Percentiles rank a stretch among this genome's conserved stretches.
phyloP scores from a whole-genome alignment of 495 filamentous ascomycete species.

The Cercophora samala region DNA sequence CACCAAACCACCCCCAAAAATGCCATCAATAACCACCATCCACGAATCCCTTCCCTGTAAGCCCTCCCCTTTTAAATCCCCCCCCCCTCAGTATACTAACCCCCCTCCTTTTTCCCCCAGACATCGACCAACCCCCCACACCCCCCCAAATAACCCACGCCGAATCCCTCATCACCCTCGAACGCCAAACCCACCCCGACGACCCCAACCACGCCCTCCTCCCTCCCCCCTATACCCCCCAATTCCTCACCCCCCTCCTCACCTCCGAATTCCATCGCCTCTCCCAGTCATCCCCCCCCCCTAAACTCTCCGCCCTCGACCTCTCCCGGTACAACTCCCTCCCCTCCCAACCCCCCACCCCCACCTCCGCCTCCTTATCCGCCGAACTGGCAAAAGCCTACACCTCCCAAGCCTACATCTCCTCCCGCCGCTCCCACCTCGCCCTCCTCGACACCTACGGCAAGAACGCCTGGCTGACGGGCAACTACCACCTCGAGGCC shows the following conservation, averaged over 20 bases:
- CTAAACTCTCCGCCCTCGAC: constrained; percentile 64
- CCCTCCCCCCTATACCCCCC: constrained; percentile 28
- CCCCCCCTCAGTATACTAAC: constrained; percentile 18
- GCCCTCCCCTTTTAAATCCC: constrained; percentile 11
- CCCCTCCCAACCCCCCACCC: constrained; percentile 25
- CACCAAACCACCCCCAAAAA: constrained; percentile 30
- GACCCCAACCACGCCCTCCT: constrained; percentile 43
- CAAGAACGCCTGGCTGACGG: constrained; percentile 87
- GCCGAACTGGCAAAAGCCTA: constrained; percentile 51
- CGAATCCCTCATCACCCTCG: constrained; percentile 60
- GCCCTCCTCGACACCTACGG: constrained; percentile 72
- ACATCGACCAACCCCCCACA: constrained; percentile 69
- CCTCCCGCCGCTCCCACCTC: constrained; percentile 63
- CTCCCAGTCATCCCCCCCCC: neutral
- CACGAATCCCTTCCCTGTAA: constrained; percentile 87
- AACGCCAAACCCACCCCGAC: constrained; percentile 50
- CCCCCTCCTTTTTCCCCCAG: constrained; percentile 39
- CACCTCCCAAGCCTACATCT: constrained; percentile 62
- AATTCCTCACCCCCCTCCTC: constrained; percentile 58
- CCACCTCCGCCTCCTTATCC: constrained; percentile 21
- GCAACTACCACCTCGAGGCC: constrained; percentile 73
- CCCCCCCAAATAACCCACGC: constrained; percentile 54
- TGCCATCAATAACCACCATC: constrained; percentile 66
- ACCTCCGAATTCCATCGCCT: constrained; percentile 54
- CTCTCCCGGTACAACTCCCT: constrained; percentile 75